Evolutionary conservation across 805 yeast genomes (phyloP).

Genomic region (Cephaloascus albidus): DNA sequence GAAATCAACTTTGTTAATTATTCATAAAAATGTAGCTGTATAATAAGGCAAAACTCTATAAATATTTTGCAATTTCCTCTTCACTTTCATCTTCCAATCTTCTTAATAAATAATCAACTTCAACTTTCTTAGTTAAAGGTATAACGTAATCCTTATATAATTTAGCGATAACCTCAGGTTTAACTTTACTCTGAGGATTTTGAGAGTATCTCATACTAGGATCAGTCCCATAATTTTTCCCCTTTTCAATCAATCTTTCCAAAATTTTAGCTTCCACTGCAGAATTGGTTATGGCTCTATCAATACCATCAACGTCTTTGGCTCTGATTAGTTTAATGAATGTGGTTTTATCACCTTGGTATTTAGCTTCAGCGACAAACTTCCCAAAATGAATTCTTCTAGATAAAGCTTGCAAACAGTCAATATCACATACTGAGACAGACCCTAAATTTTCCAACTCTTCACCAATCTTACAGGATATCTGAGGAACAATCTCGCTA

Average conservation of each 20-base stretch:
- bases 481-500: constrained; percentile 62
- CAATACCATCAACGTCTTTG: constrained; percentile 64
- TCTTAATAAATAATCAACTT: constrained; percentile 81
- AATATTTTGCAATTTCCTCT: not conserved
- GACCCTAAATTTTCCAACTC: constrained; percentile 85
- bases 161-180: constrained; percentile 72
- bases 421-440: constrained; percentile 77
- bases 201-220: constrained; percentile 71
- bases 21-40: no score
- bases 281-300: constrained; percentile 72
- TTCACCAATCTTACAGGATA: constrained; percentile 59
- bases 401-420: constrained; percentile 77
- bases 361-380: constrained; percentile 96
- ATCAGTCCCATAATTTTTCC: constrained; percentile 80
- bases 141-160: constrained; percentile 84
- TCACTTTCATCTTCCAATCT: constrained; percentile 56
- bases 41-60: no score
- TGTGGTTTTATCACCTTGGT: constrained; percentile 51
- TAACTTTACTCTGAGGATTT: constrained; percentile 60
- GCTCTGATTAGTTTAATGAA: constrained; percentile 58
- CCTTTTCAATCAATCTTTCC: constrained; percentile 70
- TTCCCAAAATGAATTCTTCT: constrained; percentile 95
- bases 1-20: no score
- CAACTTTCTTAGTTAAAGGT: constrained; percentile 92
- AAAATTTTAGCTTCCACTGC: constrained; percentile 83